A percentile compares a stretch with the other conserved stretches of the same genome.
These are phyloP conservation scores for Epichloe sylvatica DNA, from an alignment of 2,329 filamentous ascomycete genomes.

Conservation along the genomic window DNA sequence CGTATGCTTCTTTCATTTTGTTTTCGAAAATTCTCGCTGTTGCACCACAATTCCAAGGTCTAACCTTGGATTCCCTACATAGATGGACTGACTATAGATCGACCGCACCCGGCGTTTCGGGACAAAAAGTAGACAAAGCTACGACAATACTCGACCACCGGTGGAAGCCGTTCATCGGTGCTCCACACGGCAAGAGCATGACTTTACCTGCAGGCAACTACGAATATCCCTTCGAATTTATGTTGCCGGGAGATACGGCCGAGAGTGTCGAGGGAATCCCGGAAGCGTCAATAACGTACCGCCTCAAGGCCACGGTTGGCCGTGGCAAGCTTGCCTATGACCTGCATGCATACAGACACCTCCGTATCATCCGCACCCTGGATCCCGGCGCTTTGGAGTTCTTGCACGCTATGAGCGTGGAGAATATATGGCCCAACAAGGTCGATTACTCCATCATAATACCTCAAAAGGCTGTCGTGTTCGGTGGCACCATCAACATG, in stretches of 20 bases:
- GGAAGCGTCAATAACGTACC: constrained; percentile 79
- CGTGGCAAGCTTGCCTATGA: constrained; percentile 82
- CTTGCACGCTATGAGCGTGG: constrained; percentile 82
- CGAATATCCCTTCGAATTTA: constrained; percentile 66
- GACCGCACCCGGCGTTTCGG: constrained; percentile 44
- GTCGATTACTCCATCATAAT: constrained; percentile 89
- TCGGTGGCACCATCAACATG: constrained; percentile 72
- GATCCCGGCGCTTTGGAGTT: constrained; percentile 65
- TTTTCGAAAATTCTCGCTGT: neutral
- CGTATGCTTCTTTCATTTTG: constrained; percentile 32
- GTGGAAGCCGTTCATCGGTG: constrained; percentile 52
- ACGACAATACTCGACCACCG: constrained; percentile 51
- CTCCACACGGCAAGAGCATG: constrained; percentile 36
- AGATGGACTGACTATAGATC: constrained; percentile 39
- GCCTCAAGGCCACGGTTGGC: constrained; percentile 78
- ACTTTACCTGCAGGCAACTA: constrained; percentile 62
- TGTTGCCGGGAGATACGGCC: constrained; percentile 56
- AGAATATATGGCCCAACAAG: constrained; percentile 97
- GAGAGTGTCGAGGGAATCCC: constrained; percentile 86
- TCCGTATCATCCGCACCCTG: constrained; percentile 65
- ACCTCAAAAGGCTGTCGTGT: constrained; percentile 86
- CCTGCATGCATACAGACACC: constrained; percentile 62
- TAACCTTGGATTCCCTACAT: constrained; percentile 5
- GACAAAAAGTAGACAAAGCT: constrained; percentile 44
- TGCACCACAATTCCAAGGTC: constrained; percentile 3